phyloP scores from a whole-genome alignment of 805 yeast genomes.

The Lachancea kluyveri region DNA sequence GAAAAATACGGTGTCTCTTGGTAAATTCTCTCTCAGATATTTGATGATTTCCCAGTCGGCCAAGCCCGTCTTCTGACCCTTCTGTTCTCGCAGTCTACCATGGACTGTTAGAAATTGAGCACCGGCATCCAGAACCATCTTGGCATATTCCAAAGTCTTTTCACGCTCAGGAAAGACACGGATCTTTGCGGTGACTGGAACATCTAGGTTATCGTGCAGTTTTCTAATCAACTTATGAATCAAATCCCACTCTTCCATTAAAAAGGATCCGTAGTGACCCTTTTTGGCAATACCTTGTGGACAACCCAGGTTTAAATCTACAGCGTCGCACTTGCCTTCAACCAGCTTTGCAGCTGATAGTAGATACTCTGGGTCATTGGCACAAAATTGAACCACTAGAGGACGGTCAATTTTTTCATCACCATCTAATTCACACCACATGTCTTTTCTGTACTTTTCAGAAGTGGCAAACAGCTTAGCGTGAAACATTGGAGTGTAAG shows the following conservation, averaged over 20 bases:
- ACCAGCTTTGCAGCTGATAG: constrained; percentile 77
- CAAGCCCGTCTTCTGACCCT: constrained; percentile 91
- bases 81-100: constrained; percentile 95
- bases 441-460: constrained; percentile 69
- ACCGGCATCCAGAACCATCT: constrained; percentile 84
- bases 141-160: constrained; percentile 80
- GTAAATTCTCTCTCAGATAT: constrained; percentile 71
- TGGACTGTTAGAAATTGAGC: constrained; percentile 94
- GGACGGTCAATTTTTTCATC: constrained; percentile 68
- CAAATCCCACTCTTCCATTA: constrained; percentile 96
- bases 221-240: constrained; percentile 64
- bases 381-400: constrained; percentile 90
- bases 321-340: constrained; percentile 86
- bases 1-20: constrained; percentile 76
- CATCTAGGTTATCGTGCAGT: constrained; percentile 62
- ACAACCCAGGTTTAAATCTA: constrained; percentile 92
- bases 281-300: constrained; percentile 96
- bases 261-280: constrained; percentile 91
- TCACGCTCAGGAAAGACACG: constrained; percentile 81
- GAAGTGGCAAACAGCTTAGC: constrained; percentile 84
- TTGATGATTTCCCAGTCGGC: constrained; percentile 86
- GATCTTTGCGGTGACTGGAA: constrained; percentile 95
- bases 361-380: constrained; percentile 84
- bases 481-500: constrained; percentile 97
- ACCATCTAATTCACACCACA: constrained; percentile 75